A percentile compares a stretch with the other conserved stretches of the same genome.
Evolutionary conservation across 2,329 filamentous ascomycete genomes (phyloP).

Genomic region (Tolypocladium album): DNA sequence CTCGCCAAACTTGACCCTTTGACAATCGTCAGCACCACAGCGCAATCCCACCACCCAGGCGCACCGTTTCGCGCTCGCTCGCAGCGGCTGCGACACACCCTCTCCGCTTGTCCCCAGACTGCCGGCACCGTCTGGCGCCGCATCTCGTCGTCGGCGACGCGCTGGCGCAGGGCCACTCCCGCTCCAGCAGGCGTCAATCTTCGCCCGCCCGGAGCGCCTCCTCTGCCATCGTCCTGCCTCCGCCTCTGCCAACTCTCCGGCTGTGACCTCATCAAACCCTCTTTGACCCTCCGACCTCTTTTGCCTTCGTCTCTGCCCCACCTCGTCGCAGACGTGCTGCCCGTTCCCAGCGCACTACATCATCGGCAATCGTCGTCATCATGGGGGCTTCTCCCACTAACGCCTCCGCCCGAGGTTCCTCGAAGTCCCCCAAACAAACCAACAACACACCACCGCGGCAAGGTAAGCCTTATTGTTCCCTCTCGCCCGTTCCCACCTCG

Average conservation of each 20-base stretch:
- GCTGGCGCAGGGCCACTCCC: conserved; percentile 5
- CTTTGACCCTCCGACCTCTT: conserved; percentile 9
- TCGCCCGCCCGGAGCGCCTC: conserved; percentile 1
- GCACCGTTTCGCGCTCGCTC: not conserved
- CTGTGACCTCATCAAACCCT: conserved; percentile 30
- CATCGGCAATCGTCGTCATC: conserved; percentile 38
- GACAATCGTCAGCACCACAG: conserved; percentile 19
- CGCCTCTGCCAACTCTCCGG: conserved; percentile 11
- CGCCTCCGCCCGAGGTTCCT: conserved; percentile 28
- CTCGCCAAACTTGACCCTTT: conserved; percentile 22
- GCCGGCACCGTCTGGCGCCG: not conserved
- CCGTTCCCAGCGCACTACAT: conserved; percentile 27
- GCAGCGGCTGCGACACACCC: not conserved
- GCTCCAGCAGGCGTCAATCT: conserved; percentile 5
- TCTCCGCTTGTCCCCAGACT: not conserved
- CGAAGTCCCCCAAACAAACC: conserved; percentile 37
- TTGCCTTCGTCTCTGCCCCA: conserved; percentile 9
- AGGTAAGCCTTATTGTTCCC: conserved; percentile 27
- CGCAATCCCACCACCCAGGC: conserved; percentile 13
- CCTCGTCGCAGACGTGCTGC: conserved; percentile 16
- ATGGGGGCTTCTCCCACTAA: conserved; percentile 35
- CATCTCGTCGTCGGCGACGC: not conserved
- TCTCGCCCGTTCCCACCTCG: conserved; percentile 3
- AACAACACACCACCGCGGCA: conserved; percentile 29
- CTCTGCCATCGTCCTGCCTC: not conserved